These are phyloP conservation scores for Neurospora pannonica DNA, from an alignment of 495 filamentous ascomycete species.

Conservation along the genomic window DNA sequence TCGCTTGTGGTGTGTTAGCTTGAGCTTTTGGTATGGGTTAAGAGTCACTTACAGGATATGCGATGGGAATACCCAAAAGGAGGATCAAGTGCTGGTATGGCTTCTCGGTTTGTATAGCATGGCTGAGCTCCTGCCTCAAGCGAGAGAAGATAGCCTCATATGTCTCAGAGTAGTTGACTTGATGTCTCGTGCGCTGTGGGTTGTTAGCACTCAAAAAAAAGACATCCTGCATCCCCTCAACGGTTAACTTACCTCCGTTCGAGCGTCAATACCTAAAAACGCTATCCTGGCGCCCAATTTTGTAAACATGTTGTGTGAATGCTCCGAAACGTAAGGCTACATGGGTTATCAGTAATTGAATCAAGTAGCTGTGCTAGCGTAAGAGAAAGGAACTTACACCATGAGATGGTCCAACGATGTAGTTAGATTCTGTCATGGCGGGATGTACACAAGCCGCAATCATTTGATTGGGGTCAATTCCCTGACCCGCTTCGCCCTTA, in stretches of 20 bases:
- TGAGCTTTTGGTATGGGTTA: not conserved
- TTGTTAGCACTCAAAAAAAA: conserved; percentile 1
- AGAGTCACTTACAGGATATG: conserved; percentile 56
- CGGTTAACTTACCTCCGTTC: conserved; percentile 48
- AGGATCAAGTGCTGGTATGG: conserved; percentile 76
- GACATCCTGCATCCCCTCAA: not conserved
- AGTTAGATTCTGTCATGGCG: conserved; percentile 55
- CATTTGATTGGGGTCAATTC: conserved; percentile 56
- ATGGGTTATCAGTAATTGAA: conserved; percentile 2
- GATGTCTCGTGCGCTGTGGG: conserved; percentile 64
- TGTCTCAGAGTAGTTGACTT: conserved; percentile 84
- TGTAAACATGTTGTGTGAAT: conserved; percentile 70
- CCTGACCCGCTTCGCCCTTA: conserved; percentile 30
- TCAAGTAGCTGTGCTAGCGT: conserved; percentile 12
- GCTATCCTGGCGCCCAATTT: conserved; percentile 77
- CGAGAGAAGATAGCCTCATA: conserved; percentile 75
- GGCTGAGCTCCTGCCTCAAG: conserved; percentile 51
- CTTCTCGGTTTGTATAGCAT: conserved; percentile 38
- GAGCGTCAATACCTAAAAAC: conserved; percentile 81
- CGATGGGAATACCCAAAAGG: conserved; percentile 85
- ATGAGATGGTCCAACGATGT: conserved; percentile 65
- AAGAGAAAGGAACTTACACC: conserved; percentile 32
- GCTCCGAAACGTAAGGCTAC: conserved; percentile 64
- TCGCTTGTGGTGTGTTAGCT: conserved; percentile 36
- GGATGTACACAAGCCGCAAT: conserved; percentile 59